phyloP scores from a whole-genome alignment of 106 monocot species.

The Dendrobium huoshanense region DNA sequence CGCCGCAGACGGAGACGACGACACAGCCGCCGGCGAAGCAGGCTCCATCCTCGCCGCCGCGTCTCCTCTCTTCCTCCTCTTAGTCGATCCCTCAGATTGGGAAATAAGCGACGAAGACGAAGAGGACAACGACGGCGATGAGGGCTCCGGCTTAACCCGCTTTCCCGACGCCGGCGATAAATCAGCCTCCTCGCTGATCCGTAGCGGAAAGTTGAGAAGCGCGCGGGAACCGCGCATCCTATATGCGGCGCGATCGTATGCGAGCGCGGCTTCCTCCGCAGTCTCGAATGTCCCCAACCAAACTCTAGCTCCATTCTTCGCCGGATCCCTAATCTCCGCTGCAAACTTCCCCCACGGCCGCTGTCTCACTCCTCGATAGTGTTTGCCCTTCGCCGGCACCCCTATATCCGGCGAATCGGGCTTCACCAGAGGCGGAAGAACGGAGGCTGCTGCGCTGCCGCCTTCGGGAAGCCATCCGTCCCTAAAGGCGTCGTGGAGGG shows the following conservation, averaged over 20 bases:
- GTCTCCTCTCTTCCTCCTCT: conserved; percentile 12
- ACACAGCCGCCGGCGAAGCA: not conserved
- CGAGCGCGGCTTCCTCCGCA: conserved; percentile 20
- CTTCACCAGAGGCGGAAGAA: not conserved
- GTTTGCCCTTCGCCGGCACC: conserved; percentile 16
- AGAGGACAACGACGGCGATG: not conserved
- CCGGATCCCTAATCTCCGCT: conserved; percentile 53
- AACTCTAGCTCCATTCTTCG: conserved; percentile 58
- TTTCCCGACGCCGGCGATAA: not conserved
- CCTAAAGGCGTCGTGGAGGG: conserved; percentile 61
- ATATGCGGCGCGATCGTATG: conserved; percentile 14
- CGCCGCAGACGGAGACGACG: not conserved
- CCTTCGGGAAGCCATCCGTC: conserved; percentile 56
- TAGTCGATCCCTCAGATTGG: not conserved
- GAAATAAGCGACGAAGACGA: not conserved
- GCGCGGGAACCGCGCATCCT: conserved; percentile 23
- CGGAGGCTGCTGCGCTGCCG: not conserved
- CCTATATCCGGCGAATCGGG: conserved; percentile 8
- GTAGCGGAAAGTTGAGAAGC: conserved; percentile 12
- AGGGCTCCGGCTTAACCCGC: not conserved
- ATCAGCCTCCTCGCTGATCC: conserved; percentile 4
- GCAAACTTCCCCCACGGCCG: conserved; percentile 37
- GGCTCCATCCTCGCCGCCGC: not conserved
- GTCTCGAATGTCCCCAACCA: conserved; percentile 55
- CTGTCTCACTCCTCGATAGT: conserved; percentile 58